phyloP scores from a whole-genome alignment of 2,329 filamentous ascomycete species.

The Cladosporium oxysporum region DNA sequence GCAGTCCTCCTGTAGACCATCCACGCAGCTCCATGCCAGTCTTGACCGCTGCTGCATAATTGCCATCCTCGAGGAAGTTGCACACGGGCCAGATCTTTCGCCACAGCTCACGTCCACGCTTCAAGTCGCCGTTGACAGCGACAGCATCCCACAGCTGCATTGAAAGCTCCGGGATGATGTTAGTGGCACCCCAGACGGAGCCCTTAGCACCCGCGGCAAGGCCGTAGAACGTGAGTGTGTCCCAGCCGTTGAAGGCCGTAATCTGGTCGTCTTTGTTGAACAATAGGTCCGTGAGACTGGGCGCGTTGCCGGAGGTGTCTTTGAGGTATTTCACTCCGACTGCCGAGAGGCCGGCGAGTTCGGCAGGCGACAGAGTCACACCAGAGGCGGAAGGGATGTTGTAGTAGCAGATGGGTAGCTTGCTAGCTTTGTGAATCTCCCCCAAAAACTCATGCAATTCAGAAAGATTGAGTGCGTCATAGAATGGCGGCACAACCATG shows the following conservation, averaged over 20 bases:
- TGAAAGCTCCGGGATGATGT: conserved; percentile 53
- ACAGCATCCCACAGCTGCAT: conserved; percentile 52
- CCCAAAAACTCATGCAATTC: conserved; percentile 37
- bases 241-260: conserved; percentile 56
- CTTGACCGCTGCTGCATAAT: conserved; percentile 52
- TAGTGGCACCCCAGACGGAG: conserved; percentile 54
- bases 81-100: conserved; percentile 53
- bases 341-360: conserved; percentile 48
- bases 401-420: conserved; percentile 53
- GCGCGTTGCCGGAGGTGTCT: conserved; percentile 55
- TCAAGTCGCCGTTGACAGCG: conserved; percentile 46
- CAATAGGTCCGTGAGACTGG: conserved; percentile 52
- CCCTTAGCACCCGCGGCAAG: conserved; percentile 53
- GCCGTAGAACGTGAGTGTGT: conserved; percentile 56
- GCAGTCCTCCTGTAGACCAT: conserved; percentile 48
- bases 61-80: conserved; percentile 52
- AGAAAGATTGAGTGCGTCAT: neutral
- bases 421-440: conserved; percentile 45
- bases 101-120: conserved; percentile 50
- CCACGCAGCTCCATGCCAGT: conserved; percentile 53
- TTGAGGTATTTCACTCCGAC: conserved; percentile 55
- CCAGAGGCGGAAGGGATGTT: conserved; percentile 54
- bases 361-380: conserved; percentile 42
- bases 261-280: conserved; percentile 46
- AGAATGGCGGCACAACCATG: neutral